Evolutionary conservation across 352 stramenopile genomes (phyloP).

Genomic region (Globisporangium paddicum): DNA sequence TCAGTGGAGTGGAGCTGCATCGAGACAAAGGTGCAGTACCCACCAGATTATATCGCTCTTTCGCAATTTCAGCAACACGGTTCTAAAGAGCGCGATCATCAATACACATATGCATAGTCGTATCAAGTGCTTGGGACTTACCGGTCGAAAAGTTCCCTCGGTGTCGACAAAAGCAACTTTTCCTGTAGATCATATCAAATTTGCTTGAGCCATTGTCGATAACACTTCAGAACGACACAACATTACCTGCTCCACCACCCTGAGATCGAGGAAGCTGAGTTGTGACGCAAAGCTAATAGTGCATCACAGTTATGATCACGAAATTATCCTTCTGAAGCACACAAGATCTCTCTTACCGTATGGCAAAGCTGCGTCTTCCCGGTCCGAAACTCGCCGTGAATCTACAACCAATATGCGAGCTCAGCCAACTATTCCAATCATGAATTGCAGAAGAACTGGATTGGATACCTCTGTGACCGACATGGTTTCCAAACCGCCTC

Average conservation of each 20-base stretch:
- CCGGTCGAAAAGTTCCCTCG: constrained; percentile 90
- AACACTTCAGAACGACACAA: not conserved
- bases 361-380: constrained; percentile 95
- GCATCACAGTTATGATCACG: not conserved
- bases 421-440: not conserved
- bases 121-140: constrained; percentile 13
- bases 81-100: constrained; percentile 33
- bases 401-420: constrained; percentile 22
- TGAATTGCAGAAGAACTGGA: not conserved
- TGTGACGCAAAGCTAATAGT: constrained; percentile 60
- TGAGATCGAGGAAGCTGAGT: constrained; percentile 81
- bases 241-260: constrained; percentile 67
- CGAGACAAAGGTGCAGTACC: not conserved
- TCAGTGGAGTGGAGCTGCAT: not conserved
- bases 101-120: not conserved
- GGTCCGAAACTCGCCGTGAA: constrained; percentile 92
- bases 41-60: constrained; percentile 75
- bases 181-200: constrained; percentile 26
- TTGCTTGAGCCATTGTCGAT: constrained; percentile 2
- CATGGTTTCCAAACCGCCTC: constrained; percentile 87
- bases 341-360: constrained; percentile 41
- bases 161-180: constrained; percentile 90
- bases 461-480: constrained; percentile 85
- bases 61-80: constrained; percentile 80
- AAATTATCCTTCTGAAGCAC: not conserved